These are phyloP conservation scores for Podaxis sp. DNA, from an alignment of 768 basidiomycete genomes.

Conservation along the genomic window DNA sequence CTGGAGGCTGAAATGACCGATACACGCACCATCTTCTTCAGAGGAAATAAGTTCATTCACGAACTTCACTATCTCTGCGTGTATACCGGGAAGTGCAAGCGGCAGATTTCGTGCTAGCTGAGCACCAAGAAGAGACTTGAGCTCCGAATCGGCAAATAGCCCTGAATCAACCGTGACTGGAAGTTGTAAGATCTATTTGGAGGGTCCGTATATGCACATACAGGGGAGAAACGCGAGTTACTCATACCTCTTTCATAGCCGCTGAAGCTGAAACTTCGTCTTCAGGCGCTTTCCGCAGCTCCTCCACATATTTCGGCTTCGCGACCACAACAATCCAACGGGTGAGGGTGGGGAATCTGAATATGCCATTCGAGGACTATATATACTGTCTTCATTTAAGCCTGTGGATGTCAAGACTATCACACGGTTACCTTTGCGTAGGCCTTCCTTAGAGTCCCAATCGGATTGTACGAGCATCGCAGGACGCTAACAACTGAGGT, in stretches of 20 bases:
- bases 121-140: slow-evolving; percentile 10
- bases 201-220: neutral
- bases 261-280: slow-evolving; percentile 33
- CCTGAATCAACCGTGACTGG: neutral
- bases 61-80: neutral
- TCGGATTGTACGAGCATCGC: slow-evolving; percentile 1
- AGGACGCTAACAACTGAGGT: slow-evolving; percentile 2
- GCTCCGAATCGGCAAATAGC: neutral
- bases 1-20: neutral
- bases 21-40: slow-evolving; percentile 5
- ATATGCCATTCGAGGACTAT: slow-evolving; percentile 22
- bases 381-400: neutral
- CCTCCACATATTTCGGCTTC: slow-evolving; percentile 31
- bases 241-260: slow-evolving; percentile 30
- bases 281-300: slow-evolving; percentile 37
- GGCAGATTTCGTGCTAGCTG: slow-evolving; percentile 7
- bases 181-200: slow-evolving; percentile 1
- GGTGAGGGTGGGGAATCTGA: slow-evolving; percentile 21
- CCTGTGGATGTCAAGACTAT: neutral
- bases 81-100: neutral
- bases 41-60: neutral
- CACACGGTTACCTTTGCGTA: neutral
- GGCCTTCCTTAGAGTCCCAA: neutral
- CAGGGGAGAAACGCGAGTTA: neutral
- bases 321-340: slow-evolving; percentile 41